Evolutionary conservation across 106 monocot genomes (phyloP).

Genomic region (Allium sativum): DNA sequence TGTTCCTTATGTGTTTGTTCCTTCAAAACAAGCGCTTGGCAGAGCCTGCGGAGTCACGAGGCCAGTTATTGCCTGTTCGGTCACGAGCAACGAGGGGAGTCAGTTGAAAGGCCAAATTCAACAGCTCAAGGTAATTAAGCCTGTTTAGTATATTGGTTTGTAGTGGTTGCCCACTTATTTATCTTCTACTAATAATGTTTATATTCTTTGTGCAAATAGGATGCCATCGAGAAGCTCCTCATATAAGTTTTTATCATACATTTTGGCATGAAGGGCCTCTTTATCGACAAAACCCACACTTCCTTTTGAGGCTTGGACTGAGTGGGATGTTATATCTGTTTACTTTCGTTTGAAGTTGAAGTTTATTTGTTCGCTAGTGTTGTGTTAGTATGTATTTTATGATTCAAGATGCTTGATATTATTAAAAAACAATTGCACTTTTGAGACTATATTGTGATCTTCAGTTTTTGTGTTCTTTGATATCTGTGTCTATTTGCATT

Average conservation of each 20-base stretch:
- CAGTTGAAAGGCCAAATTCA: slow-evolving; percentile 73
- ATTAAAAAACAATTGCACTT: too few species aligned
- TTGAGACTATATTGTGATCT: too few species aligned
- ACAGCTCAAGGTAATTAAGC: slow-evolving; percentile 41
- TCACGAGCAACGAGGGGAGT: slow-evolving; percentile 79
- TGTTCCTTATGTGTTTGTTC: slow-evolving; percentile 80
- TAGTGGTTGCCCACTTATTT: too few species aligned
- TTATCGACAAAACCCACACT: neutral
- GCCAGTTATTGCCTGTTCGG: slow-evolving; percentile 75
- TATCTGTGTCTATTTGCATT: too few species aligned
- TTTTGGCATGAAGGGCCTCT: slow-evolving; percentile 18
- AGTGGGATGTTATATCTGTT: neutral
- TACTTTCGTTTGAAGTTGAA: too few species aligned
- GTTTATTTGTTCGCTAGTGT: too few species aligned
- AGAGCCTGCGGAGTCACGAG: slow-evolving; percentile 81
- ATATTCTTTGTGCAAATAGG: neutral
- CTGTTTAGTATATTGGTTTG: neutral
- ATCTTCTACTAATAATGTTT: too few species aligned
- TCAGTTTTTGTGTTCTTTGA: too few species aligned
- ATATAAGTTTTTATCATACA: slow-evolving; percentile 4
- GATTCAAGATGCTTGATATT: too few species aligned
- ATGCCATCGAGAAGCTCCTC: slow-evolving; percentile 21
- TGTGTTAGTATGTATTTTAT: too few species aligned
- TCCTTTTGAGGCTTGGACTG: slow-evolving; percentile 15
- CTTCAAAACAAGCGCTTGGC: slow-evolving; percentile 77